A percentile compares a stretch with the other conserved stretches of the same genome.
phyloP scores from a whole-genome alignment of 2,329 filamentous ascomycete genomes.

The Blastomyces percursus region DNA sequence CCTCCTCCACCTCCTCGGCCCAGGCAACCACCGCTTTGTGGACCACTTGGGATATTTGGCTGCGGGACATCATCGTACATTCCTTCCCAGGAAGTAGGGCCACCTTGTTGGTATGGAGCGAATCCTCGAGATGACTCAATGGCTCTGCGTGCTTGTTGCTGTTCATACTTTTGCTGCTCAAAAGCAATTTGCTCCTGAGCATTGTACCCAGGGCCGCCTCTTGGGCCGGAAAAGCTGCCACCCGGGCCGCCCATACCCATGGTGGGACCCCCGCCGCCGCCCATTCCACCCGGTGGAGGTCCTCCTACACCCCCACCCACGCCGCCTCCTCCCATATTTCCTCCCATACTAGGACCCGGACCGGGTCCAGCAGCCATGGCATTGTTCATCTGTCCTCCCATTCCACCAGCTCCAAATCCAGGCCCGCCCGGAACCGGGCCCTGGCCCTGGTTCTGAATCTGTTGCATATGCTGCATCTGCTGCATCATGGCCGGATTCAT shows the following conservation, averaged over 20 bases:
- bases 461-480: conserved; percentile 56
- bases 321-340: conserved; percentile 24
- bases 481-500: conserved; percentile 67
- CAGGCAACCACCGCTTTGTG: conserved; percentile 38
- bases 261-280: conserved; percentile 18
- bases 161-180: conserved; percentile 68
- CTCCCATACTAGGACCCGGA: conserved; percentile 8
- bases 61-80: conserved; percentile 97
- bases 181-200: conserved; percentile 63
- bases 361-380: conserved; percentile 23
- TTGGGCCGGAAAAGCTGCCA: conserved; percentile 35
- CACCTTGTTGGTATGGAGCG: conserved; percentile 42
- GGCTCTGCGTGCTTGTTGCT: conserved; percentile 50
- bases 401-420: conserved; percentile 35
- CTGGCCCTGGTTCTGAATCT: conserved; percentile 56
- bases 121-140: conserved; percentile 31
- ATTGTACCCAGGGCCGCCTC: conserved; percentile 48
- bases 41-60: conserved; percentile 52
- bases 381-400: conserved; percentile 26
- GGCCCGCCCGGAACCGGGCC: neutral
- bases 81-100: conserved; percentile 85
- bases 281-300: conserved; percentile 5
- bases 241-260: conserved; percentile 35
- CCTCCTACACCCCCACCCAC: conserved; percentile 23
- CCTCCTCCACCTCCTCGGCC: conserved; percentile 29